Base-by-base conservation (phyloP, 495 filamentous ascomycete species). In the Penicillium verhagenii region DNA sequence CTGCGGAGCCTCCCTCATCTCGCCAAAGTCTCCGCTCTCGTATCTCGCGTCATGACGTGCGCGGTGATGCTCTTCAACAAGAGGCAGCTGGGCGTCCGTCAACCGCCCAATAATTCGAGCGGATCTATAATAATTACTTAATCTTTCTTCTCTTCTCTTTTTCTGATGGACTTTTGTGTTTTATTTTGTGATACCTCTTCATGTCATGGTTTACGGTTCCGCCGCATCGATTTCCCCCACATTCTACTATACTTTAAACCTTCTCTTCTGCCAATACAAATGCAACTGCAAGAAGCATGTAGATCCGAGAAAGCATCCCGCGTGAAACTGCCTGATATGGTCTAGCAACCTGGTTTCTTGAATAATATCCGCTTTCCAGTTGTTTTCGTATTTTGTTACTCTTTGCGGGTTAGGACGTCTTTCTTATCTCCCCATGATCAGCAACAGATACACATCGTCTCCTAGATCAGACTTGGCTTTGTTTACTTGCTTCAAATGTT, bases 21-120 rank as follows among this genome's bases (percentile, higher is more conserved):
- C 57, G 59, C 2, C 46, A 59, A 29, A 66, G 65, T 26, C 16
- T 68, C 18, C 59, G 57, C 33, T 65, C 65, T 24, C 65, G 65
- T 37, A 16, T 45, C 2, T 65, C 64, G 28, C 58, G 56, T 23
- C 50, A 59, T 29, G 49, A 58, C 20, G 24, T 44, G 11, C 25
- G 28, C 16, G 35, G 28, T 20, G 29, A 28, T 26, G 37, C 33
- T 35, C 2, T 31, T 11, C 28, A 31, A 5, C 42, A 50, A n/a
- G 54, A 53, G 11, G 35, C 43, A 14, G 31, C 50, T 2, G 56
- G 59, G 6, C 65, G 65, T 4, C 65, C 65, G 1, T 68, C 63
- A 5, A 68, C 62, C 19, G 65, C 62, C 10, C 50, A 21, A 0
- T 68, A 63, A 66, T 51, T n/a, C 9, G 45, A 53, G 18, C 47